Conservation (phyloP, 352 stramenopile genomes). For the Phytophthora sp. region DNA sequence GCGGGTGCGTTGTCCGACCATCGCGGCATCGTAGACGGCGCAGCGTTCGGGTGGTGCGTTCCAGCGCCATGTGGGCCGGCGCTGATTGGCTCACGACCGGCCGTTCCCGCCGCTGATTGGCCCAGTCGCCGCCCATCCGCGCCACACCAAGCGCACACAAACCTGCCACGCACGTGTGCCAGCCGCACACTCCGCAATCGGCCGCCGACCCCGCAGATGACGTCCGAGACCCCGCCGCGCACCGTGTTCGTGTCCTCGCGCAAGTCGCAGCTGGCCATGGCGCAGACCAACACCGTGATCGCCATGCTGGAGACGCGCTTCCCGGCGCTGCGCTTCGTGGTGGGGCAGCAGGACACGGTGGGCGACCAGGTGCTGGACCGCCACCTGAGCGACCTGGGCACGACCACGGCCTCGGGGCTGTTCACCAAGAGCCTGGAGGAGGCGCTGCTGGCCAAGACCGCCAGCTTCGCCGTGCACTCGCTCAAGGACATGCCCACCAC, state of each 20-base stretch:
- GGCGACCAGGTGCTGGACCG: constrained; percentile 84
- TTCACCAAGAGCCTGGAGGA: constrained; percentile 93
- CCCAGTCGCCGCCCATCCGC: too few species aligned
- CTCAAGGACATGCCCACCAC: constrained; percentile 91
- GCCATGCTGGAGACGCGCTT: constrained; percentile 74
- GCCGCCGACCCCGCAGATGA: background rate
- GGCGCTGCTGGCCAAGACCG: constrained; percentile 63
- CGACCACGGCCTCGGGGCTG: constrained; percentile 67
- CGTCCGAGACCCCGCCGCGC: constrained; percentile 32
- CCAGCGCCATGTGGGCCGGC: too few species aligned
- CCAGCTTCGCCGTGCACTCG: constrained; percentile 88
- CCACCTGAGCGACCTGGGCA: constrained; percentile 79
- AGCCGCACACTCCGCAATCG: background rate
- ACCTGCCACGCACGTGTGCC: background rate
- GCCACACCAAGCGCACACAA: too few species aligned
- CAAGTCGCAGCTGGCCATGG: constrained; percentile 90
- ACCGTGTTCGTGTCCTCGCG: constrained; percentile 86
- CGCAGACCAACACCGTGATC: constrained; percentile 88
- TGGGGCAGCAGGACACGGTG: constrained; percentile 82
- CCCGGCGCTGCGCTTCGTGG: constrained; percentile 74
- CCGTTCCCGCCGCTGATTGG: too few species aligned
- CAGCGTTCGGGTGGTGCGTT: too few species aligned
- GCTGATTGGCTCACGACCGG: too few species aligned
- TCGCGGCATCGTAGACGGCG: too few species aligned
- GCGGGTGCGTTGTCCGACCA: too few species aligned